These are phyloP conservation scores for Pleurotus ostreatus DNA, from an alignment of 768 basidiomycete genomes.

Conservation along the genomic window DNA sequence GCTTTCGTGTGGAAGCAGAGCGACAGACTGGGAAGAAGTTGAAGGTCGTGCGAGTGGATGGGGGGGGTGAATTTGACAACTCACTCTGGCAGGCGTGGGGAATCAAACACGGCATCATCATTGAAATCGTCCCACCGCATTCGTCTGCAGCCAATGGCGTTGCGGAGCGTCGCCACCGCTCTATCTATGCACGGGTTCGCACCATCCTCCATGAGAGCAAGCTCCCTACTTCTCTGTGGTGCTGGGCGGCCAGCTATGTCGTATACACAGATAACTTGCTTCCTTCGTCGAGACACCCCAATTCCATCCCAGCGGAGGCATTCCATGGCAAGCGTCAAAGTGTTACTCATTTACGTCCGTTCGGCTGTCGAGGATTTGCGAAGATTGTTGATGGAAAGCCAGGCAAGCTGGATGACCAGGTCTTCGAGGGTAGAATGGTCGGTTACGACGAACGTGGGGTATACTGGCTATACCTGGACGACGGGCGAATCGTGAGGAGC, in stretches of 20 bases:
- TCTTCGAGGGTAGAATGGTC: no score
- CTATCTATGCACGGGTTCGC: slow-evolving; percentile 19
- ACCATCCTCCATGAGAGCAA: slow-evolving; percentile 18
- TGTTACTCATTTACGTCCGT: no score
- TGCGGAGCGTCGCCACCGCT: slow-evolving; percentile 19
- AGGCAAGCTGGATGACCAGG: no score
- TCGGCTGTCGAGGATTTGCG: no score
- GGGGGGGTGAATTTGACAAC: slow-evolving; percentile 24
- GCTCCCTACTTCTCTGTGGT: slow-evolving; percentile 10
- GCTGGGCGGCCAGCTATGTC: slow-evolving; percentile 3
- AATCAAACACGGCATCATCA: slow-evolving; percentile 15
- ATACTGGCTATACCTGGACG: slow-evolving; percentile 14
- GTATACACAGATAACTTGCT: no score
- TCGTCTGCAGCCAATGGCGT: slow-evolving; percentile 13
- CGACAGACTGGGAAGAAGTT: slow-evolving; percentile 13
- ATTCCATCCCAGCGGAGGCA: no score
- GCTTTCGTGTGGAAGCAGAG: slow-evolving; percentile 13
- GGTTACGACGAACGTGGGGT: no score
- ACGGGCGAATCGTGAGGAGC: slow-evolving; percentile 15
- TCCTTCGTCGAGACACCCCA: no score
- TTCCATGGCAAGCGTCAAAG: no score
- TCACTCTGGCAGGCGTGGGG: slow-evolving; percentile 15
- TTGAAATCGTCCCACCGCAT: slow-evolving; percentile 21
- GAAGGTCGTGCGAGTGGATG: slow-evolving; percentile 15
- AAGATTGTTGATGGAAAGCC: no score